Conservation (phyloP, 805 yeast species). For the Candida cerambycidarum region DNA sequence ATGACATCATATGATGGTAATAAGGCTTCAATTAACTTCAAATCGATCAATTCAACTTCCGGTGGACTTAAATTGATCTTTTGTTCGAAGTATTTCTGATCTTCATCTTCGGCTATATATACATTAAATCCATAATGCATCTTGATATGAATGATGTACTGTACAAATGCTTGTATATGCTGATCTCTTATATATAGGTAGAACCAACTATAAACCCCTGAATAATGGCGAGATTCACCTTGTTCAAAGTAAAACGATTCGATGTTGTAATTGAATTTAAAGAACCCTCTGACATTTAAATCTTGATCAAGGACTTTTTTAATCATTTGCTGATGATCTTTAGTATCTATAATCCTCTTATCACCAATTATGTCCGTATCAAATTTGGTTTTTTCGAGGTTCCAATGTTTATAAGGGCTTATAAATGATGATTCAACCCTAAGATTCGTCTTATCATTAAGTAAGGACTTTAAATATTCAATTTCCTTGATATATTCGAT, state of each 20-base stretch:
- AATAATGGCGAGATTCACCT: not conserved
- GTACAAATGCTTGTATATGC: not conserved
- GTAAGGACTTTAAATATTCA: not conserved
- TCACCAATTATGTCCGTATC: no score
- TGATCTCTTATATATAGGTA: not conserved
- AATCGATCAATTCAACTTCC: not conserved
- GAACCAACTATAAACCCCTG: constrained; percentile 1
- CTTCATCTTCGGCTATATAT: constrained; percentile 2
- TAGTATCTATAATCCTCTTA: no score
- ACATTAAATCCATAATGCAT: constrained; percentile 2
- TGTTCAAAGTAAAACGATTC: constrained; percentile 1
- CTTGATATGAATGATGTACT: constrained; percentile 2
- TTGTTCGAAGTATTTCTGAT: constrained; percentile 5
- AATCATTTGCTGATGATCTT: not conserved
- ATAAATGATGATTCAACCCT: constrained; percentile 1
- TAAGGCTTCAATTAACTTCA: not conserved
- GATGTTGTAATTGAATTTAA: not conserved
- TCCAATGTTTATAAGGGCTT: not conserved
- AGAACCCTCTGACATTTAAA: not conserved
- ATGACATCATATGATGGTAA: constrained; percentile 2
- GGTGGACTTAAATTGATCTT: not conserved
- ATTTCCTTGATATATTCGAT: constrained; percentile 7
- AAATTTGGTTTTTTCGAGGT: no score
- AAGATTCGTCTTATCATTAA: not conserved
- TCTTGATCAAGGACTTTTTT: not conserved